Conservation (phyloP, 2,329 filamentous ascomycete species). For the Colletotrichum tropicale region DNA sequence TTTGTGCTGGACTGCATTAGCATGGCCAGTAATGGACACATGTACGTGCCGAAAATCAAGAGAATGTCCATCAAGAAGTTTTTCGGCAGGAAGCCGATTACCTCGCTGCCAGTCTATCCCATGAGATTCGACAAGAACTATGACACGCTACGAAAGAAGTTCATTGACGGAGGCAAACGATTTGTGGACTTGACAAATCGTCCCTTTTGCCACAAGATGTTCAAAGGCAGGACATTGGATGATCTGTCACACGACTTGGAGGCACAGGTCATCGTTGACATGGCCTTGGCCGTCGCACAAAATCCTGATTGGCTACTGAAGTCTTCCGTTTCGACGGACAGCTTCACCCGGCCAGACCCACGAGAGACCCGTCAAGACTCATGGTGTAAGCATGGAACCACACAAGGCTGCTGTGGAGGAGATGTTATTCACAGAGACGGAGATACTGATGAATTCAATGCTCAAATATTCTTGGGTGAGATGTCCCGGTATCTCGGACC, state of each 20-base stretch:
- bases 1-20: slow-evolving; percentile 17
- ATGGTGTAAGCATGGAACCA: neutral
- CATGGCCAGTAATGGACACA: neutral
- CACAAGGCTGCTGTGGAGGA: neutral
- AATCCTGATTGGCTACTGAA: neutral
- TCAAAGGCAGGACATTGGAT: neutral
- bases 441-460: neutral
- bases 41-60: slow-evolving; percentile 5
- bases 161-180: neutral
- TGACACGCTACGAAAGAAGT: neutral
- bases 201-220: neutral
- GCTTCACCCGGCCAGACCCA: neutral
- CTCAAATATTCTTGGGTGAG: neutral
- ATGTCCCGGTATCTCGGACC: neutral
- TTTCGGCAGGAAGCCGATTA: neutral
- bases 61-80: slow-evolving; percentile 10
- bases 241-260: neutral
- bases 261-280: slow-evolving; percentile 6
- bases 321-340: neutral
- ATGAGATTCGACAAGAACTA: neutral
- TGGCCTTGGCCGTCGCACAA: neutral
- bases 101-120: neutral
- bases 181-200: neutral
- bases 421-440: neutral
- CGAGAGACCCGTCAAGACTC: neutral